Base-by-base conservation (phyloP, 371 early-diverging fungal species). In the Cokeromyces recurvatus region DNA sequence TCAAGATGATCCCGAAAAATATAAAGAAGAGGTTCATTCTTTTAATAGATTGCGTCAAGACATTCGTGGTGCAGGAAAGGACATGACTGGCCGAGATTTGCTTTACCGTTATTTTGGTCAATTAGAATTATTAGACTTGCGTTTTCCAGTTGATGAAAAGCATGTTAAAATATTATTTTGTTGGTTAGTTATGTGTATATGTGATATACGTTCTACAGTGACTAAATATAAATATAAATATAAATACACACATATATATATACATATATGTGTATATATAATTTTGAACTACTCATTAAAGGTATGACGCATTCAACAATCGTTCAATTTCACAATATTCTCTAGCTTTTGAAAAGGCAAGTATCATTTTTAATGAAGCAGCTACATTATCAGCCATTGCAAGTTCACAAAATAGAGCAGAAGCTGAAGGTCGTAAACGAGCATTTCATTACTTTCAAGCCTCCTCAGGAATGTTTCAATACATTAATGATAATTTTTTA, bases 71-170 rank as follows among this genome's bases (percentile, higher is more conserved):
- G 94, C 93, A 31, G 94, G 91, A 22, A 87, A 85, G 43, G 95
- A 96, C 60, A 59, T 81, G 36, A 92, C 91, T 1, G 97, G 95
- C 17, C 64, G 94, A 38, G 95, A 97, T 66, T 78, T 96, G 25
- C 71, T 95, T 29, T 95, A 92, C 65, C 85, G 93, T 22, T 97
- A 97, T 68, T 95, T 91, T 75, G 92, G 93, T 23, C 98, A 97
- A 57, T 68, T 97, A 35, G 97, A 97, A 56, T 71, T 94, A 10
- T 69, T 96, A n/a, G 97, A 94, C 57, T 69, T 92, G 44, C 82
- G 95, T 23, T 94, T 97, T 59, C 90, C 89, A 16, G 84, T 95
- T 7, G 94, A 92, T 57, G 93, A 94, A 57, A 87, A 90, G 36
- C 81, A 87, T 54, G 84, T 94, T 43, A 90, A 88, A 58, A 78